Percentiles rank a stretch among this genome's conserved stretches.
Conservation (phyloP, 2,329 filamentous ascomycete genomes). For the Botryotinia globosa region DNA sequence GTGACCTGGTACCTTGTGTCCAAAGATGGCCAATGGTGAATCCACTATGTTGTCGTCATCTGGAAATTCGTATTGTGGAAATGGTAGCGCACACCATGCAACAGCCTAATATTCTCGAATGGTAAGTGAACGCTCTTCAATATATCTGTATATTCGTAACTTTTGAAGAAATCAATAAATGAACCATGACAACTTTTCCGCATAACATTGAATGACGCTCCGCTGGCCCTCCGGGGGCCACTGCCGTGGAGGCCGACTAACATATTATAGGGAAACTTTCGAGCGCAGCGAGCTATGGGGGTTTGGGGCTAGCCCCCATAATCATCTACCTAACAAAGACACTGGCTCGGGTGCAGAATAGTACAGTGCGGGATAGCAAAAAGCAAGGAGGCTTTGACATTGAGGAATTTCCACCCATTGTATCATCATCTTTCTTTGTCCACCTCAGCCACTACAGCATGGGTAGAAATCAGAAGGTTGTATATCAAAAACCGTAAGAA, state of each 20-base stretch:
- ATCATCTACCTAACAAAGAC: not conserved
- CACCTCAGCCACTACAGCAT: not conserved
- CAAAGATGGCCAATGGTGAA: constrained; percentile 23
- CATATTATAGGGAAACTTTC: not conserved
- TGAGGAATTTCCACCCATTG: not conserved
- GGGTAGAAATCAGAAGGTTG: not conserved
- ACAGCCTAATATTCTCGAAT: constrained; percentile 47
- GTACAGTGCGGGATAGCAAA: not conserved
- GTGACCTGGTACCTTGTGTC: constrained; percentile 55
- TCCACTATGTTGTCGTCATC: constrained; percentile 42
- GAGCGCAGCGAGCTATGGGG: not conserved
- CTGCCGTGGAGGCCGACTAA: not conserved
- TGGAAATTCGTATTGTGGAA: constrained; percentile 59
- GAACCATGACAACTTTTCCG: not conserved
- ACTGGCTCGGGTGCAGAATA: not conserved
- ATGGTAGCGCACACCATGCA: constrained; percentile 62
- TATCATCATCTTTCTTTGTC: not conserved
- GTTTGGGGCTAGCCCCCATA: not conserved
- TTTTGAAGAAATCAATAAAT: too few species aligned
- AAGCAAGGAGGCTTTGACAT: not conserved
- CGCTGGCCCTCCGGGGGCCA: constrained; percentile 1
- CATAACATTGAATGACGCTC: not conserved
- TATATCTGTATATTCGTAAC: not conserved
- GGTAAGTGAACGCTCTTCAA: not conserved
- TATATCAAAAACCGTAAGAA: not conserved